Base-by-base conservation (phyloP, 2,329 filamentous ascomycete species). In the Aspergillus sp. region DNA sequence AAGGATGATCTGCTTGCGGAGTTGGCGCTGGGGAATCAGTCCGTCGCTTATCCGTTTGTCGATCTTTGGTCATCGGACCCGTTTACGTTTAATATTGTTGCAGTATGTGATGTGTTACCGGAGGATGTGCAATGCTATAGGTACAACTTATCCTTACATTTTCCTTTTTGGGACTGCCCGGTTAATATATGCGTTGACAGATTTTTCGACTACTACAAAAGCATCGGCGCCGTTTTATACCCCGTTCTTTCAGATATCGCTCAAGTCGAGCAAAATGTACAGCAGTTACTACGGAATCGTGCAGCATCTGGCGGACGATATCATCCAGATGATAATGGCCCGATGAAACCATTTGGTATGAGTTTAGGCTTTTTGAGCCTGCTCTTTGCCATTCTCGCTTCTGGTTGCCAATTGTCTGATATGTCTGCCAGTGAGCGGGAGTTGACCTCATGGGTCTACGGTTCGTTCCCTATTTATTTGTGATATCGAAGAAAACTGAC, bases 391-490 rank as follows among this genome's bases (percentile, higher is more conserved):
- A 76, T 81, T 12, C 68, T 84, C 25, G 80, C 80, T 5, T 82
- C 78, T 17, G 81, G 81, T 10, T 80, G 79, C 49, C 80, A 83
- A 60, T 77, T 77, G 47, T 82, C 79, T 15, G 73, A 75, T 23
- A 60, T 81, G 44, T 72, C 77, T 1, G 70, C 75, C 32, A 79
- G 77, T 54, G 77, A 83, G 57, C 70, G 80, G 47, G 79, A 83
- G 59, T 63, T 83, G 60, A 82, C 80, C 12, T 83, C 81, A 22
- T 81, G 82, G 63, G 79, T 83, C 48, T 83, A 82, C 60, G 73
- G 76, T 79, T 60, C 50, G 74, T 64, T 7, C 13, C 32, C 20
- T 25, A n/a, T 6, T 47, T 41, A 15, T n/a, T 38, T 12, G 9
- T 17, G 39, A 19, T 41, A 12, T n/a, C 6, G 2, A 12, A 22